phyloP scores from a whole-genome alignment of 768 basidiomycete genomes.

The Collybiopsis luxurians region DNA sequence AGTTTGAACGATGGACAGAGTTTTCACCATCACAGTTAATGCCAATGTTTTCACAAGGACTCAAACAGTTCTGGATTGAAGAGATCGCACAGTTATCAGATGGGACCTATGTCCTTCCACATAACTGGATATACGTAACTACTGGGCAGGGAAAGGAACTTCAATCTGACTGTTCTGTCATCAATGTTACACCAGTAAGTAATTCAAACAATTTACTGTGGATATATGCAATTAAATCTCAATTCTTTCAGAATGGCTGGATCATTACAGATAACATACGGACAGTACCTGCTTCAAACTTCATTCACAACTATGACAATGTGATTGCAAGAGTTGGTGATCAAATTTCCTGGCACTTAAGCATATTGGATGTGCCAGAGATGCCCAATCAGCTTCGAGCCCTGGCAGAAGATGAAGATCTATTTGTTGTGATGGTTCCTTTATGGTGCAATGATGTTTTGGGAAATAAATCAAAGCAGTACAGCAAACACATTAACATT shows the following conservation, averaged over 20 bases:
- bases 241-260: not conserved
- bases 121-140: not conserved
- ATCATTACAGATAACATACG: not conserved
- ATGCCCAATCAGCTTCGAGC: constrained; percentile 33
- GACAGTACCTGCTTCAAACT: not conserved
- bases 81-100: not conserved
- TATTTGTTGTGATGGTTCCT: constrained; percentile 30
- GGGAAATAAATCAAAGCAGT: constrained; percentile 41
- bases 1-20: constrained; percentile 1
- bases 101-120: not conserved
- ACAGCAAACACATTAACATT: constrained; percentile 43
- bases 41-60: not conserved
- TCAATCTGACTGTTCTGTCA: not conserved
- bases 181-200: not conserved
- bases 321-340: not conserved
- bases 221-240: not conserved
- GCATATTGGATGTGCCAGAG: not conserved
- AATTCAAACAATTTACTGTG: not conserved
- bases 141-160: not conserved
- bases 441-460: constrained; percentile 41
- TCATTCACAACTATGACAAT: not conserved
- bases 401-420: constrained; percentile 25
- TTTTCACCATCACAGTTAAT: not conserved
- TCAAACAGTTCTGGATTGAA: constrained; percentile 3
- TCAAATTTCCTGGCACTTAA: not conserved